Evolutionary conservation across 495 filamentous ascomycete genomes (phyloP), one percentile per base, ranked within the genome.

Genomic region (Penicillium bialowiezense): DNA sequence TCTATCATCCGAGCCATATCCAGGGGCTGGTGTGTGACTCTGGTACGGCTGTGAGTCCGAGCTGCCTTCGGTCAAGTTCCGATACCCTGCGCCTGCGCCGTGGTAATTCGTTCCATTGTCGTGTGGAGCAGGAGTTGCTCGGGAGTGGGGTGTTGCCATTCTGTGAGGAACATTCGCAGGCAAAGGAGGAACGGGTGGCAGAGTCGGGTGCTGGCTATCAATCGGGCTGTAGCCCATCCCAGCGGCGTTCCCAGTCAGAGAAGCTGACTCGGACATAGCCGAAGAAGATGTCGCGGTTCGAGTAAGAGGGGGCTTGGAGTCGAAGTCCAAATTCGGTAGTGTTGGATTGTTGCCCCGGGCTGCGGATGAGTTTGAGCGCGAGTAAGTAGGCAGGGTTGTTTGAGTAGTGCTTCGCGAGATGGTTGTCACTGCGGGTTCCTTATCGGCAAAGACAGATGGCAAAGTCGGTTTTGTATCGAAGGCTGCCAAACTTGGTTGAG

Each of bases 341-440:
- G 58, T 62, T 0, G 61, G 58, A 21, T 55, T 51, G 5, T 46
- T 33, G 5, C 50, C 50, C 9, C 42, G 46, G 3, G 29, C 13
- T 28, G 41, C 23, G 21, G 44, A 28, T 3, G 58, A 62, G 38
- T 53, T 54, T 2, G 58, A 48, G 5, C 58, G 50, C 18, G 55
- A 52, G 26, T 62, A 62, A 12, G 76, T 59, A 0, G 87, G 81
- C 13, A 90, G 62, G 1, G 87, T 88, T 0, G 79, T 74, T 62
- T 81, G 78, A 0, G 87, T 89, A 9, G 87, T 82, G 41, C 79
- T 83, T 41, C 88, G 78, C 31, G 77, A 81, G 19, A 89, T 58
- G 38, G 75, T 74, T 23, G 82, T 76, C 73, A 84, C 80, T 21
- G 69, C 56, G 0, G 83, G 79, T 13, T 77, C 67, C 56, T 82